Evolutionary conservation across 768 basidiomycete genomes (phyloP).

Genomic region (Leucosporidium creatinivorum): DNA sequence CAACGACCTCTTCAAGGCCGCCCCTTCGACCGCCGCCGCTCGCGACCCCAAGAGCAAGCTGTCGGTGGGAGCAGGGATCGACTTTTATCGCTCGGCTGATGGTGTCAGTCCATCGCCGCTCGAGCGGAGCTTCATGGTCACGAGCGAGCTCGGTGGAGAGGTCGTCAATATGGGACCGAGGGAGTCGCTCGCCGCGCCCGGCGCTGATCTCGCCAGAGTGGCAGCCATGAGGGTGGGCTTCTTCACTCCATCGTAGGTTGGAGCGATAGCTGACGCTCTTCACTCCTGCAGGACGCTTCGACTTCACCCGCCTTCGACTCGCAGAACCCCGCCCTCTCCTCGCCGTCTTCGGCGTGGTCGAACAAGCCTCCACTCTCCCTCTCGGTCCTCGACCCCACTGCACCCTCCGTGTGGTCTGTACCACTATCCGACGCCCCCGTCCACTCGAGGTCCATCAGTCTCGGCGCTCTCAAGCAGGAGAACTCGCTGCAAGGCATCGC

Average conservation of each 20-base stretch:
- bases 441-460: slow-evolving; percentile 14
- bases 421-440: slow-evolving; percentile 12
- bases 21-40: not conserved
- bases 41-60: slow-evolving; percentile 17
- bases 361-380: slow-evolving; percentile 48
- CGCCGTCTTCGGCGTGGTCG: slow-evolving; percentile 52
- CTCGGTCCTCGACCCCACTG: slow-evolving; percentile 27
- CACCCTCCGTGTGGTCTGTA: slow-evolving; percentile 28
- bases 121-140: slow-evolving; percentile 55
- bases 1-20: not conserved
- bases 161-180: slow-evolving; percentile 25
- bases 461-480: slow-evolving; percentile 50
- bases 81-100: slow-evolving; percentile 29
- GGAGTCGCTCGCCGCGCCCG: slow-evolving; percentile 21
- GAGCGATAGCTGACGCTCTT: not conserved
- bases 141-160: slow-evolving; percentile 59
- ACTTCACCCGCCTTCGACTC: slow-evolving; percentile 48
- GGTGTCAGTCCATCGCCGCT: not conserved
- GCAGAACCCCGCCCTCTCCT: slow-evolving; percentile 73
- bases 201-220: not conserved
- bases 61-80: slow-evolving; percentile 25
- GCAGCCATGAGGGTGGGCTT: slow-evolving; percentile 8
- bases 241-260: too few relatives aligned
- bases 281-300: slow-evolving; percentile 4
- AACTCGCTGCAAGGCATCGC: slow-evolving; percentile 79